Base-by-base conservation (phyloP, 2,329 filamentous ascomycete species). In the Bipolaris gigantea region DNA sequence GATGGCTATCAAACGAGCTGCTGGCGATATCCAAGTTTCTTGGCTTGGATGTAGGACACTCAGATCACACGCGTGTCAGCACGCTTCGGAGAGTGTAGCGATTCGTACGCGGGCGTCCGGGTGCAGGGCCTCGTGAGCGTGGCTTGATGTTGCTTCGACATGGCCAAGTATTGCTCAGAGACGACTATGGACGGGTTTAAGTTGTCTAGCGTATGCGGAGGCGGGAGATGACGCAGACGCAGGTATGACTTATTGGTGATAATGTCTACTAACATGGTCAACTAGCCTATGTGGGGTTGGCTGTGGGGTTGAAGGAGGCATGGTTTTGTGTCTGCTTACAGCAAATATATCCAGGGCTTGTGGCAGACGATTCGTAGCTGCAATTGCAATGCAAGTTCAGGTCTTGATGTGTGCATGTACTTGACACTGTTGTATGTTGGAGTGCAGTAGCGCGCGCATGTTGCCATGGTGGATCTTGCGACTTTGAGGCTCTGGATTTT, bases 121-220 rank as follows among this genome's bases (percentile, higher is more conserved):
- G 33, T 48, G 30, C 10, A 41, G 36, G 27, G 43, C 56, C 59
- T 51, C 44, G 50, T 65, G 60, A 64, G 54, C 45, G 49, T 16
- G 30, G 52, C 44, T 55, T 62, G 57, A 61, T 52, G 57, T 36
- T 52, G 42, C 40, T 44, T 40, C 47, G 50, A 41, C 52, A 21
- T 43, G 19, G 21, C 47, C 43, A 25, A 48, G 46, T 27, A 42
- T 23, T 15, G 18, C 25, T 35, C 10, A 38, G 34, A 49, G 53
- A 41, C 45, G 34, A 42, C 43, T 8, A 50, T n/a, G 53, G 61
- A 55, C 60, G 38, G 27, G 10, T 30, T 42, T 62, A 61, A 61
- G 55, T 43, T 69, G 59, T 60, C 60, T 69, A 71, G 66, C 63
- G 64, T 63, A 66, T 69, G 65, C 66, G 62, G 64, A 65, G 59